Evolutionary conservation across 2,329 filamentous ascomycete species (phyloP).

Genomic region (Ophiocordyceps camponoti-floridani): DNA sequence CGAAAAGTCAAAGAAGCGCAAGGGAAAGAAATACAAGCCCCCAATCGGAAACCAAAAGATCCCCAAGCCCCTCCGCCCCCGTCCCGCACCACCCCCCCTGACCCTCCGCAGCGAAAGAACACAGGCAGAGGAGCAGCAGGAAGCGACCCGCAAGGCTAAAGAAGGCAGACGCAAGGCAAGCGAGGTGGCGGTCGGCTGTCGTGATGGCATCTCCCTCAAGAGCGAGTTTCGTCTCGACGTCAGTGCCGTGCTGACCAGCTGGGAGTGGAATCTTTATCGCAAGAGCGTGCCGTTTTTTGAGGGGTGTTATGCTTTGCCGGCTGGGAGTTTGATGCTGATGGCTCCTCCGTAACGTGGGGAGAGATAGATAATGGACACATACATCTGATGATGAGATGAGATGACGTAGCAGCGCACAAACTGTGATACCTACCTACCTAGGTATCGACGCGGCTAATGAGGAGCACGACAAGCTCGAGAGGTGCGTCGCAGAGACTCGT

Average conservation of each 20-base stretch:
- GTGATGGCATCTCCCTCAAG: background rate
- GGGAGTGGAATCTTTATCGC: background rate
- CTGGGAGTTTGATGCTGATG: background rate
- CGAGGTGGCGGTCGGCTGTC: background rate
- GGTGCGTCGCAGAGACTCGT: no score
- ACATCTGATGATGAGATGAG: no score
- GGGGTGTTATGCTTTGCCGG: background rate
- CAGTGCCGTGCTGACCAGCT: background rate
- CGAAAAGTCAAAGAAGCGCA: background rate
- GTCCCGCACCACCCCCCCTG: background rate
- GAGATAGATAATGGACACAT: background rate
- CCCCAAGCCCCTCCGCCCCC: background rate
- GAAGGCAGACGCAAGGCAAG: background rate
- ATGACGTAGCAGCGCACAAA: no score
- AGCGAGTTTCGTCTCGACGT: background rate
- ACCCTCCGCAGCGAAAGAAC: background rate
- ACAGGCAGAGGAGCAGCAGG: background rate
- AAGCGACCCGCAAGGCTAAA: background rate
- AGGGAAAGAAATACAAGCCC: background rate
- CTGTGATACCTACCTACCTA: no score
- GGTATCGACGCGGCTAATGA: no score
- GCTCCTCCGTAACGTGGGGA: background rate
- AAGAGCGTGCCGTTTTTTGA: background rate
- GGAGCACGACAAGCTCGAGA: no score
- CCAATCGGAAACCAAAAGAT: background rate